Conservation (phyloP, 116 monocot genomes). For the Iris pallida region DNA sequence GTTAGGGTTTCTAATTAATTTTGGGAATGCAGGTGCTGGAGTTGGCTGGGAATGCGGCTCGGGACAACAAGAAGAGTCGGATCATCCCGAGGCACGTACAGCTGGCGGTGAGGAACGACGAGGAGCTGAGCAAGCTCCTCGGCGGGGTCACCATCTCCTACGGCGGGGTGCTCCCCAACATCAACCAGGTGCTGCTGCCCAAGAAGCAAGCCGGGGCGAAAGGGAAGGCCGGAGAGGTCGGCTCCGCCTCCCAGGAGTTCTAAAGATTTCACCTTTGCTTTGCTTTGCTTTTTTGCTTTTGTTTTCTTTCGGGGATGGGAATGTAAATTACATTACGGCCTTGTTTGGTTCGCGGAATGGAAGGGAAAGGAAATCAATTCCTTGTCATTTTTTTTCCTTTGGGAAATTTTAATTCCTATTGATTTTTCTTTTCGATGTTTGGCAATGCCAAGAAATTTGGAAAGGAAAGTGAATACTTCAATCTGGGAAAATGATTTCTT, state of each 20-base stretch:
- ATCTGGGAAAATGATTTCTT: no score
- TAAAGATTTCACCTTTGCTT: not conserved
- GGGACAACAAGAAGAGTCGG: slow-evolving; percentile 12
- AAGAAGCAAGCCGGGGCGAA: slow-evolving; percentile 9
- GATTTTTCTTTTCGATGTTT: no score
- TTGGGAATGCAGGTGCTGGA: not conserved
- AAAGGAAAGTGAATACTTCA: no score
- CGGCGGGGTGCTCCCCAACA: slow-evolving; percentile 6
- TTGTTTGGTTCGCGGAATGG: no score
- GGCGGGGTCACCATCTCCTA: slow-evolving; percentile 1
- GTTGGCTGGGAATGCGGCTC: slow-evolving; percentile 9
- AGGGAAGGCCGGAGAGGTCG: not conserved
- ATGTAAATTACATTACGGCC: no score
- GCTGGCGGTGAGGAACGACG: slow-evolving; percentile 13
- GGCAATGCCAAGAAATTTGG: no score
- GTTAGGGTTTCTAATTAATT: not conserved
- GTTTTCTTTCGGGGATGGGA: no score
- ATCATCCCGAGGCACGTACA: slow-evolving; percentile 8
- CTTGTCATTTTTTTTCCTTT: no score
- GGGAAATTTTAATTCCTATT: no score
- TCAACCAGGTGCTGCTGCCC: slow-evolving; percentile 4
- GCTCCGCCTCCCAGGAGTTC: slow-evolving; percentile 7
- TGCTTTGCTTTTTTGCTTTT: no score
- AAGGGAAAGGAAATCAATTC: no score
- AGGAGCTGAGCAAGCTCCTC: slow-evolving; percentile 12